Evolutionary conservation across 495 filamentous ascomycete genomes (phyloP).

Genomic region (Aspergillus saccharolyticus): DNA sequence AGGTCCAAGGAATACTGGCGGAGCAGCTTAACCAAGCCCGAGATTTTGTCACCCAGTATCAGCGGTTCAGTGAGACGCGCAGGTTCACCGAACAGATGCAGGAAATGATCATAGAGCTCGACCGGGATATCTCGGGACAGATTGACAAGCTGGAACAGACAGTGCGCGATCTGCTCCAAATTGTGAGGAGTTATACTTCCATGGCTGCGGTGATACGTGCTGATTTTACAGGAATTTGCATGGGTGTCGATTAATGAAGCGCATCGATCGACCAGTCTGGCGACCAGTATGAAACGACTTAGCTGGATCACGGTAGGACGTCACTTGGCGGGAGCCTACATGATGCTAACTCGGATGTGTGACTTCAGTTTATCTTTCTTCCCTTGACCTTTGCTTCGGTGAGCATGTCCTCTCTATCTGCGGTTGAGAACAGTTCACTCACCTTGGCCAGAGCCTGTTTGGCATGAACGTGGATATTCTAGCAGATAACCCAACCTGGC

Average conservation of each 20-base stretch:
- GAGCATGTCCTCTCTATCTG: neutral
- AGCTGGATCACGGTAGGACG: conserved; percentile 31
- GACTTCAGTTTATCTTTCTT: conserved; percentile 27
- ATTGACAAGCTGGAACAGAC: conserved; percentile 21
- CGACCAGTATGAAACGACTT: conserved; percentile 30
- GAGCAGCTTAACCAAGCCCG: conserved; percentile 14
- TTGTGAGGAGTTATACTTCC: conserved; percentile 11
- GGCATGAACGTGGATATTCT: conserved; percentile 34
- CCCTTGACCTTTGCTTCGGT: conserved; percentile 32
- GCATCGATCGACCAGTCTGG: conserved; percentile 18
- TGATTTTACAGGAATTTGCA: conserved; percentile 18
- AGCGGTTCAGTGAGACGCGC: conserved; percentile 13
- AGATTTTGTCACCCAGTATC: conserved; percentile 17
- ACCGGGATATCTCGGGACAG: conserved; percentile 9
- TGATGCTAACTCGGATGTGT: conserved; percentile 9
- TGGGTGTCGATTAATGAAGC: conserved; percentile 30
- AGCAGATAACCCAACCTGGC: conserved; percentile 21
- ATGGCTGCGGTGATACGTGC: neutral
- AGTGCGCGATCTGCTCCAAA: conserved; percentile 19
- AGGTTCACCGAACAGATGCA: conserved; percentile 15
- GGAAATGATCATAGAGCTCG: conserved; percentile 12
- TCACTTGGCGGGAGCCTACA: neutral
- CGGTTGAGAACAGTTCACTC: neutral
- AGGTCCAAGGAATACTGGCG: conserved; percentile 13
- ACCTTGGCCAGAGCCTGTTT: conserved; percentile 26